Conservation (phyloP, 345 rosid species). For the Salix dunnii region DNA sequence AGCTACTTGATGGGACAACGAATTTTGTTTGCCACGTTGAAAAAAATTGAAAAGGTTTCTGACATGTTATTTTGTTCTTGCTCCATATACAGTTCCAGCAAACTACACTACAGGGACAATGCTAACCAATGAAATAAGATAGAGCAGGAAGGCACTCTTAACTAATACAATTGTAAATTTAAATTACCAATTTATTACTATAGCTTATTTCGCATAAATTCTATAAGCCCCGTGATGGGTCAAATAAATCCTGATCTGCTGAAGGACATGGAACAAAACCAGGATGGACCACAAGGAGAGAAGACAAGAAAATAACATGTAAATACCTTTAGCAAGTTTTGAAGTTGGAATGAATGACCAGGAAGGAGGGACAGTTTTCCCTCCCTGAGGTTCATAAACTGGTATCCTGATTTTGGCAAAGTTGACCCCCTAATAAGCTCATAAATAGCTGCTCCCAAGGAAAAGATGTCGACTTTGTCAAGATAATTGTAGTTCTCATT, state of each 20-base stretch:
- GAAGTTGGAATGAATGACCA: conserved; percentile 78
- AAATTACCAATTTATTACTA: not conserved
- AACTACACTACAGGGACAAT: not conserved
- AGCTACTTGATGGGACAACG: not conserved
- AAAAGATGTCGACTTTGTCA: conserved; percentile 90
- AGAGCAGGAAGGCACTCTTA: not conserved
- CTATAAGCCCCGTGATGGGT: not conserved
- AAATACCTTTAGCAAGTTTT: conserved; percentile 80
- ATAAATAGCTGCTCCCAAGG: conserved; percentile 73
- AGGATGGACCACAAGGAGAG: not conserved
- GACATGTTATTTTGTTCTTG: not conserved
- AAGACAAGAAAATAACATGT: not conserved
- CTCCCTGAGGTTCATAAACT: conserved; percentile 61
- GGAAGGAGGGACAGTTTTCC: conserved; percentile 91
- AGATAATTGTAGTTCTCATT: conserved; percentile 81
- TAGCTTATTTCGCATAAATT: not conserved
- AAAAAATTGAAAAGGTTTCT: not conserved
- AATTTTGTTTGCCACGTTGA: not conserved
- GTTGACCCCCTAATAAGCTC: conserved; percentile 80
- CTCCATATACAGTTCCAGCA: not conserved
- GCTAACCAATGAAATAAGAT: not conserved
- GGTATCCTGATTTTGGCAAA: conserved; percentile 70
- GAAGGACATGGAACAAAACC: not conserved
- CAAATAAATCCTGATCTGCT: not conserved
- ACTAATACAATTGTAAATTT: not conserved